These are phyloP conservation scores for Ustilago bromivora DNA, from an alignment of 1,284 basidiomycete genomes.

Conservation along the genomic window DNA sequence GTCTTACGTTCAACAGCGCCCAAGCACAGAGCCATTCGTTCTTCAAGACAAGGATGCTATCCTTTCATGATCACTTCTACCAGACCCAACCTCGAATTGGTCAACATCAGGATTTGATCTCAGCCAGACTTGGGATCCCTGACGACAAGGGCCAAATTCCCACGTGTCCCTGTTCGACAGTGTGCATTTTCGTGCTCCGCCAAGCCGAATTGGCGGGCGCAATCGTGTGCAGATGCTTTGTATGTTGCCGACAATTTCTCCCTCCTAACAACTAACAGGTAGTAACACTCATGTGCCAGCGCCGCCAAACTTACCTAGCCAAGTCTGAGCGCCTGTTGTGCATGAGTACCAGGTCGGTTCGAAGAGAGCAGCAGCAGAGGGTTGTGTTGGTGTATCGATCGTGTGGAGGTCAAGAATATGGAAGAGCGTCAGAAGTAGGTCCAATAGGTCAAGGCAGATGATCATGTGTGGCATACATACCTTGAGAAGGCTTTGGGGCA, in stretches of 20 bases:
- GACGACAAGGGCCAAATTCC: conserved; percentile 13
- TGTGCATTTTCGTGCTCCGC: conserved; percentile 1
- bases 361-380: neutral
- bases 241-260: neutral
- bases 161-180: conserved; percentile 37
- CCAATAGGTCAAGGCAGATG: too few species aligned
- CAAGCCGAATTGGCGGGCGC: conserved; percentile 5
- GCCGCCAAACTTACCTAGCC: conserved; percentile 40
- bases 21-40: too few species aligned
- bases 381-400: neutral
- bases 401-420: neutral
- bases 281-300: neutral
- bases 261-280: too few species aligned
- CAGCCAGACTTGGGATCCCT: too few species aligned
- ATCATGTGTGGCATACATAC: conserved; percentile 21
- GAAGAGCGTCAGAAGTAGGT: conserved; percentile 1
- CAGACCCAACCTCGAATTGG: too few species aligned
- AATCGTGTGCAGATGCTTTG: conserved; percentile 17
- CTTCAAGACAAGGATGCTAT: too few species aligned
- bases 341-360: neutral
- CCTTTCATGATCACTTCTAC: too few species aligned
- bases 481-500: conserved; percentile 62
- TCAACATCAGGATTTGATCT: too few species aligned
- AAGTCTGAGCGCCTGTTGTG: conserved; percentile 53
- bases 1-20: neutral